phyloP scores from a whole-genome alignment of 116 monocot genomes.

The Zostera marina region DNA sequence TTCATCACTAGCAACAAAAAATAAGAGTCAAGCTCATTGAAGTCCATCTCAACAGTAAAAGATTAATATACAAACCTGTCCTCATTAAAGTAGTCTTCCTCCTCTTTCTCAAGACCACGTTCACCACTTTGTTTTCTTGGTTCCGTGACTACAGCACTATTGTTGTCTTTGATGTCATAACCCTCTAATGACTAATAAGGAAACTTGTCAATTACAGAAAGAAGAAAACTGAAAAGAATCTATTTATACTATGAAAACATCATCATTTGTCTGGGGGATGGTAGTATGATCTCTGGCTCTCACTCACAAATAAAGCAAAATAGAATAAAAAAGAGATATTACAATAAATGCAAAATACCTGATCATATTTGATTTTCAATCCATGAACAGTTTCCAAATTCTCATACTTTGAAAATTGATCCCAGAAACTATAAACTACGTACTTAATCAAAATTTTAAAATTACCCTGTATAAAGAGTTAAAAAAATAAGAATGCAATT shows the following conservation, averaged over 20 bases:
- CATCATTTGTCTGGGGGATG: too few species aligned
- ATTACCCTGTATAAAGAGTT: slow-evolving; percentile 34
- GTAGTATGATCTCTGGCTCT: too few species aligned
- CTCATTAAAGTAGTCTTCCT: slow-evolving; percentile 91
- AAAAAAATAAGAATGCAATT: neutral
- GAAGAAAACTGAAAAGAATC: neutral
- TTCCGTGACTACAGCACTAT: slow-evolving; percentile 4
- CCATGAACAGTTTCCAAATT: slow-evolving; percentile 46
- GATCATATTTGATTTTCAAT: slow-evolving; percentile 79
- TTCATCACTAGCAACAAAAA: slow-evolving; percentile 47
- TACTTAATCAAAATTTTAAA: slow-evolving; percentile 34
- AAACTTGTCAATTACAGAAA: slow-evolving; percentile 1
- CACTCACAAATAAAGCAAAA: too few species aligned
- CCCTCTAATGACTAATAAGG: slow-evolving; percentile 33
- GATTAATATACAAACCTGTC: slow-evolving; percentile 27
- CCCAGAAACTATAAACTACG: slow-evolving; percentile 59
- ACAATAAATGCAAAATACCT: slow-evolving; percentile 27
- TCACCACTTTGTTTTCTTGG: slow-evolving; percentile 38
- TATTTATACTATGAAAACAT: neutral
- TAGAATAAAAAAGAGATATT: neutral
- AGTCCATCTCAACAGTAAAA: too few species aligned
- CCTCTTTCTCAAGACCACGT: slow-evolving; percentile 78
- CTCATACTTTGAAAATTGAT: slow-evolving; percentile 52
- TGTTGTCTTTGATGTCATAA: slow-evolving; percentile 18
- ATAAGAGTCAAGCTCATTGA: neutral